Base-by-base conservation (phyloP, 192 early-diverging fungal species). In the Lobosporangium transversale region DNA sequence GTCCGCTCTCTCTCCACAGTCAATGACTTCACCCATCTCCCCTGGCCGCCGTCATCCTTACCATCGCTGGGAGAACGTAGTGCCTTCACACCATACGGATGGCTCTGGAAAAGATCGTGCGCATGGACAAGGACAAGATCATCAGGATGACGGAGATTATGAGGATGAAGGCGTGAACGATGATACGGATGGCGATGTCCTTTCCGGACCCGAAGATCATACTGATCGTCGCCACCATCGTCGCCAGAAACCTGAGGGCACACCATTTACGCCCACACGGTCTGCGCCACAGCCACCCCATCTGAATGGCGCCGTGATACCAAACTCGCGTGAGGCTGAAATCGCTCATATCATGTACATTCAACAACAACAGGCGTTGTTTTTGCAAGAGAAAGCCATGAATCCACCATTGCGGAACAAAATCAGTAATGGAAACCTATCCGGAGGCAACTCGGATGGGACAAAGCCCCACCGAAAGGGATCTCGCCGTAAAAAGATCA, bases 281-380 rank as follows among this genome's bases (percentile, higher is more conserved):
- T 67, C 64, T 6, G 73, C 73, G 11, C 73, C 73, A 14, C 73
- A 62, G 30, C 64, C 73, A 0, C 71, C 71, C 3, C 61, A 52
- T 32, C 4, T 53, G 29, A 73, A 43, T 12, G 58, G 57, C 7
- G 32, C 50, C 35, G 45, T 36, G 7, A 33, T 40, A 3, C 73
- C 73, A 5, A 76, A 76, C 10, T 42, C 73, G 9, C 73, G 73
- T 4, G 58, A 76, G 53, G 73, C 73, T 2, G 73, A 76, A 12
- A 67, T 76, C 43, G 73, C 73, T 15, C 73, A 76, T 15, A 76
- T 76, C 64, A 76, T 66, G 64, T 76, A 76, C 30, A 76, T 76
- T 23, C 73, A 76, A 35, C 73, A 76, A 43, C 73, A 76, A 15
- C 73, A 76, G 58, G 73, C 73, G 4, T 36, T 76, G 51, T 76